Base-by-base conservation (phyloP, 2,329 filamentous ascomycete genomes). In the Ophiocordyceps sinensis region DNA sequence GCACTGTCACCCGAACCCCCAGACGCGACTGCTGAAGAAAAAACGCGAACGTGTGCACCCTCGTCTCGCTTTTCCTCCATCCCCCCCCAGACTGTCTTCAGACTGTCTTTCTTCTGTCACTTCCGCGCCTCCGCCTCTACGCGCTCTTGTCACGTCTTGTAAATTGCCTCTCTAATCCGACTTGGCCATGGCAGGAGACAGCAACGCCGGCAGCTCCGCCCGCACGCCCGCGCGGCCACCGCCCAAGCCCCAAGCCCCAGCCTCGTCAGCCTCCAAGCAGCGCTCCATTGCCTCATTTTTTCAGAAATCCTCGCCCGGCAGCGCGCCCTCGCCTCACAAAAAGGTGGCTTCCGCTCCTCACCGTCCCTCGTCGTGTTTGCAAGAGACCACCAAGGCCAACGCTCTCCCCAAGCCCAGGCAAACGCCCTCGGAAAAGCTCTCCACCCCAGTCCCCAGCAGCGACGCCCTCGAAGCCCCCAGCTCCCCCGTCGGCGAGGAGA, bases 371-470 rank as follows among this genome's bases (percentile, higher is more conserved):
- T 60, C 61, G 8, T 60, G 57, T 46, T 52, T 67, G 8, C 59
- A 63, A 49, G 64, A 66, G 49, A 61, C 62, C 23, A 63, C 59
- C 15, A 63, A 61, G 44, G 57, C 59, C 53, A 65, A 65, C 55
- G 50, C 58, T 47, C 51, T 61, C 17, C 60, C 60, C 43, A 53
- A 51, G 47, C 40, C 45, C 39, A 54, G 71, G 51, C 64, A 65
- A 17, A 65, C 60, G n/a, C 70, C 70, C 39, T 62, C 62, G 6
- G 41, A 43, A 32, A 62, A 61, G 44, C 52, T 59, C 36, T 53
- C 80, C 44, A 88, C 85, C 0, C 85, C 86, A 5, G 73, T 82
- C 6, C 82, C 86, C 5, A 94, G 85, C 59, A 93, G 86, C 60
- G 85, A 93, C 60, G 73, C 72, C 30, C 58, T 76, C 23, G 77